Base-by-base conservation (phyloP, 2,329 filamentous ascomycete genomes). In the Ploettnerulaceae sp. region DNA sequence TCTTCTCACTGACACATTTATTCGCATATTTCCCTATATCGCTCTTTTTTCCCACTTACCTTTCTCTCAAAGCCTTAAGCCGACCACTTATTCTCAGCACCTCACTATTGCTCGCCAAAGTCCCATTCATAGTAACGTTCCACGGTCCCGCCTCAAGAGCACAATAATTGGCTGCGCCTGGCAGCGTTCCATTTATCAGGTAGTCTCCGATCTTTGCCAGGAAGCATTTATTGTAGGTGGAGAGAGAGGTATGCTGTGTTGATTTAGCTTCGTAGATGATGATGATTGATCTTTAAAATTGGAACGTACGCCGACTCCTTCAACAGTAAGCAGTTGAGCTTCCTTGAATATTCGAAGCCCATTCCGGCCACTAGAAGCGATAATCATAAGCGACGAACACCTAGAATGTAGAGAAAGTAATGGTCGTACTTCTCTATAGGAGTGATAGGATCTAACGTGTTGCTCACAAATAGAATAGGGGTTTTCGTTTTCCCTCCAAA, bases 221-320 rank as follows among this genome's bases (percentile, higher is more conserved):
- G 2, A 43, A 31, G 20, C 51, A 56, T 4, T 20, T 35, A 21
- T 57, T 54, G 8, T 24, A n/a, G 2, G 41, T 7, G 5, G 32
- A 37, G 3, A 37, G 26, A 7, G 41, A 50, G 11, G 32, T 39
- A 18, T 52, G 47, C 50, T 52, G 24, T 31, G 3, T 3, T 28
- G n/a, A 7, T 29, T n/a, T 21, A 2, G 15, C 26, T 34, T 9
- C 20, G 5, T 7, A 8, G 3, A 36, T 14, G 2, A 42, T 11
- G 28, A 7, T 11, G 31, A 20, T 33, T 33, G 36, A n/a, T 17
- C 15, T 14, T 12, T 14, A n/a, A 12, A 32, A 67, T 72, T 37
- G 7, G 0, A 6, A 63, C 70, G 62, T 65, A 73, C 71, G 8
- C 73, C 73, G 21, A 71, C 73, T 1, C 68, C 69, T 38, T 75